These are phyloP conservation scores for Xylaria sp. DNA, from an alignment of 2,329 filamentous ascomycete species.

Conservation along the genomic window DNA sequence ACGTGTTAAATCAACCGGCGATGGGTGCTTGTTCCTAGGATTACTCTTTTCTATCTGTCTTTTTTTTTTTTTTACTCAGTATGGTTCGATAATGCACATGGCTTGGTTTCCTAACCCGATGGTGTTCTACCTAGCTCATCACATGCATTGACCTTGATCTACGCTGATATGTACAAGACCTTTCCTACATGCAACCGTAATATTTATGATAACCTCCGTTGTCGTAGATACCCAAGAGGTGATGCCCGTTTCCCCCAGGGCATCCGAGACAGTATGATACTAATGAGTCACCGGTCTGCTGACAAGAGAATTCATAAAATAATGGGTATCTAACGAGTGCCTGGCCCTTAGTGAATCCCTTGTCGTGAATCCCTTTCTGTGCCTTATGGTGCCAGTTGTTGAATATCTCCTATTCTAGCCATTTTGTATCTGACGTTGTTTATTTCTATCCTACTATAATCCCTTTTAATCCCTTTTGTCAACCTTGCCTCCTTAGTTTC, in stretches of 20 bases:
- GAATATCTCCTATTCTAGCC: neutral
- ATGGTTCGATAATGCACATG: constrained; percentile 49
- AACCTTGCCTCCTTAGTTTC: neutral
- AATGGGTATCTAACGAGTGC: neutral
- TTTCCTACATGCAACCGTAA: neutral
- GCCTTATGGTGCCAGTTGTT: neutral
- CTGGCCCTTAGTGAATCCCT: neutral
- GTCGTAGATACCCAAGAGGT: no score
- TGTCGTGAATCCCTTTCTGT: neutral
- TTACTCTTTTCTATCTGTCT: constrained; percentile 48
- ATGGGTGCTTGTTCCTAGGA: constrained; percentile 49
- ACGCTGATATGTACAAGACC: neutral
- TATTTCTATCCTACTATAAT: neutral
- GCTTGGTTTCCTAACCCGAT: constrained; percentile 38
- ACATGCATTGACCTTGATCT: neutral
- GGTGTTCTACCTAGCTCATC: constrained; percentile 6
- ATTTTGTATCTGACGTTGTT: neutral
- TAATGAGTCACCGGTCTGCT: constrained; percentile 21
- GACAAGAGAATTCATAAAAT: neutral
- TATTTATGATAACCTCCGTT: neutral
- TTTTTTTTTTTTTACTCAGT: constrained; percentile 49
- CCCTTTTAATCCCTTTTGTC: neutral
- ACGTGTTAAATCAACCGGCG: constrained; percentile 49
- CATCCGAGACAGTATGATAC: neutral
- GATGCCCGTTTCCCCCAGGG: neutral